Conservation (phyloP, 2,329 filamentous ascomycete genomes). For the Capronia americana region DNA sequence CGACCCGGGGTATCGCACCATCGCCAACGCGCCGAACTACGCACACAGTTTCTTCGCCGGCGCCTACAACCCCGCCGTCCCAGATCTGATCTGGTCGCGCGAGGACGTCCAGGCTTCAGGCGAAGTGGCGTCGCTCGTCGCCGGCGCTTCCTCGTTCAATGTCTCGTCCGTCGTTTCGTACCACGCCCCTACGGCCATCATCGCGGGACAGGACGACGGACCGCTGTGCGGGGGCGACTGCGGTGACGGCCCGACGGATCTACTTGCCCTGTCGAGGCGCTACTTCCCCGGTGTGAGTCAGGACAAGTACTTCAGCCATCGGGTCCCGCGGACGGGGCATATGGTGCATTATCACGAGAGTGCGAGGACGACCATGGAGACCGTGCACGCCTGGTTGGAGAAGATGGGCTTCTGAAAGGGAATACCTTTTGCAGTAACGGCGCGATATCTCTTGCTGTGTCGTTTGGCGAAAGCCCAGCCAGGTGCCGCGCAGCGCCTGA, state of each 20-base stretch:
- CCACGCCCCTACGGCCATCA: neutral
- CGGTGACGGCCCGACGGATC: neutral
- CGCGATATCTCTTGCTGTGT: no score
- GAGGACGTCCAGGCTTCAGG: constrained; percentile 7
- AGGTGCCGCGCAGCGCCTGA: no score
- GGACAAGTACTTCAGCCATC: neutral
- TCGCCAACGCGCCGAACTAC: constrained; percentile 5
- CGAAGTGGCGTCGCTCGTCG: neutral
- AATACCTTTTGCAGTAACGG: no score
- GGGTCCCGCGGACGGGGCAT: neutral
- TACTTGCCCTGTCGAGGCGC: neutral
- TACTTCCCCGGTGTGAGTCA: neutral
- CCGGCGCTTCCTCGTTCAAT: neutral
- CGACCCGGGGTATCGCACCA: neutral
- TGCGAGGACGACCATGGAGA: neutral
- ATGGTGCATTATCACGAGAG: constrained; percentile 11
- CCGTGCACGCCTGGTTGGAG: constrained; percentile 2
- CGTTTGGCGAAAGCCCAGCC: no score
- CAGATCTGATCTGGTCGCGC: neutral
- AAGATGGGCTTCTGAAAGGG: neutral
- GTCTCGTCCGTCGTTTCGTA: constrained; percentile 3
- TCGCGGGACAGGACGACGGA: neutral
- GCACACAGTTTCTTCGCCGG: constrained; percentile 4
- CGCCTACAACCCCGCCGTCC: neutral
- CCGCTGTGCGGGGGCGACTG: neutral